Evolutionary conservation across 148 eudicot species (phyloP).

Genomic region (Heliosperma pusillum): DNA sequence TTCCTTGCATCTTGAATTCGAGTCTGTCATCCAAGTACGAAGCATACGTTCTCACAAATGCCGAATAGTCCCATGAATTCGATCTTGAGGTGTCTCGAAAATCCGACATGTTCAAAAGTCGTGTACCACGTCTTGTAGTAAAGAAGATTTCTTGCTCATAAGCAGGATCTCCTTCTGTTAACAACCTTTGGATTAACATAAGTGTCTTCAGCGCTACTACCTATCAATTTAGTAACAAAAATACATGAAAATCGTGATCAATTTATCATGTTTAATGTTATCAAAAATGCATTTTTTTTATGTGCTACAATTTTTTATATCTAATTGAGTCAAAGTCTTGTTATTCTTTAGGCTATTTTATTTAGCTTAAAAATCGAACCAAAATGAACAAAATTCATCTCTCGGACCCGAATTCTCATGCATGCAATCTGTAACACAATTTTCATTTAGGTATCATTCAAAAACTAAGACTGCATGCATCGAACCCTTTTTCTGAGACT

Average conservation of each 20-base stretch:
- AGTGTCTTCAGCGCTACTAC: constrained; percentile 79
- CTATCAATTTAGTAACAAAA: constrained; percentile 6
- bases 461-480: not conserved
- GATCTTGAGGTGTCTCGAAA: constrained; percentile 57
- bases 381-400: too few relatives aligned
- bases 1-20: constrained; percentile 60
- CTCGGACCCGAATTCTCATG: too few relatives aligned
- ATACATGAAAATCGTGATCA: not conserved
- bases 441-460: too few relatives aligned
- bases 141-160: constrained; percentile 78
- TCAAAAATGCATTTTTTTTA: too few relatives aligned
- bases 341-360: too few relatives aligned
- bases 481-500: not conserved
- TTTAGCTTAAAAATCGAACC: too few relatives aligned
- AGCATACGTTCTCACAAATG: constrained; percentile 68
- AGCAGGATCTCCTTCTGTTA: constrained; percentile 66
- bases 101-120: constrained; percentile 75
- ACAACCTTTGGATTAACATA: constrained; percentile 61
- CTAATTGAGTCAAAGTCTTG: too few relatives aligned
- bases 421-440: too few relatives aligned
- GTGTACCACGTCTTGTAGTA: constrained; percentile 79
- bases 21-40: constrained; percentile 68
- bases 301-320: too few relatives aligned
- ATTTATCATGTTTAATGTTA: not conserved
- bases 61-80: constrained; percentile 74